phyloP scores from a whole-genome alignment of 2,329 filamentous ascomycete genomes.

The Akanthomyces muscarius region DNA sequence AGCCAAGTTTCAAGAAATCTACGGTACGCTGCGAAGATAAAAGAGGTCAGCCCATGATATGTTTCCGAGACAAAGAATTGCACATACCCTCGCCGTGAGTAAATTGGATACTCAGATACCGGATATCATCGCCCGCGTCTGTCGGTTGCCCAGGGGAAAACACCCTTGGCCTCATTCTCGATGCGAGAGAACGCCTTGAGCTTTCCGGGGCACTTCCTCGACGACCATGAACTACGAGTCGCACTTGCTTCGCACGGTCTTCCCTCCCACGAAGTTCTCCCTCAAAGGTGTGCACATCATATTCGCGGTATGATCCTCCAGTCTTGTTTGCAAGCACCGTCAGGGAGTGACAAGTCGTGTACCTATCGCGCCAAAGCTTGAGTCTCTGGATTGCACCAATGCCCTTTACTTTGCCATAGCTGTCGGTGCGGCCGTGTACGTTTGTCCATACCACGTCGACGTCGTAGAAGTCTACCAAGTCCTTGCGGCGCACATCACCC shows the following conservation, averaged over 20 bases:
- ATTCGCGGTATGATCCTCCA: slow-evolving; percentile 45
- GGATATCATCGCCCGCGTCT: slow-evolving; percentile 36
- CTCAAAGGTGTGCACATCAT: slow-evolving; percentile 45
- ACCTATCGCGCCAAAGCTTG: slow-evolving; percentile 49
- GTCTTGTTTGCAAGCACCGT: slow-evolving; percentile 46
- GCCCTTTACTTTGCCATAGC: slow-evolving; percentile 47
- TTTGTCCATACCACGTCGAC: slow-evolving; percentile 52
- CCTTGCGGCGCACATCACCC: slow-evolving; percentile 44
- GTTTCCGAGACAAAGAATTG: slow-evolving; percentile 12
- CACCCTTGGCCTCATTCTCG: slow-evolving; percentile 38
- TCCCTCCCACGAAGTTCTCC: slow-evolving; percentile 43
- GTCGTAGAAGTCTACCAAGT: slow-evolving; percentile 49
- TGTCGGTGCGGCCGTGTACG: slow-evolving; percentile 44
- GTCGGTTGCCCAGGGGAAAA: slow-evolving; percentile 29
- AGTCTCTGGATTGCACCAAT: slow-evolving; percentile 49
- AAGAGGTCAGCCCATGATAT: background rate
- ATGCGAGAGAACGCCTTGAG: slow-evolving; percentile 38
- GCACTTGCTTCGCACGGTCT: slow-evolving; percentile 42
- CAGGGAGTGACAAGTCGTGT: slow-evolving; percentile 44
- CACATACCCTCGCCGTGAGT: slow-evolving; percentile 42
- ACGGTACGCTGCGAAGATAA: slow-evolving; percentile 36
- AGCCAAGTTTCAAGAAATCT: slow-evolving; percentile 46
- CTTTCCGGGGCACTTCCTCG: slow-evolving; percentile 38
- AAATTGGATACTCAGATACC: slow-evolving; percentile 48
- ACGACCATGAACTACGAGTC: slow-evolving; percentile 38